Percentiles rank a stretch among this genome's conserved stretches.
Conservation (phyloP, 2,329 filamentous ascomycete species). For the Cladosporium velox region DNA sequence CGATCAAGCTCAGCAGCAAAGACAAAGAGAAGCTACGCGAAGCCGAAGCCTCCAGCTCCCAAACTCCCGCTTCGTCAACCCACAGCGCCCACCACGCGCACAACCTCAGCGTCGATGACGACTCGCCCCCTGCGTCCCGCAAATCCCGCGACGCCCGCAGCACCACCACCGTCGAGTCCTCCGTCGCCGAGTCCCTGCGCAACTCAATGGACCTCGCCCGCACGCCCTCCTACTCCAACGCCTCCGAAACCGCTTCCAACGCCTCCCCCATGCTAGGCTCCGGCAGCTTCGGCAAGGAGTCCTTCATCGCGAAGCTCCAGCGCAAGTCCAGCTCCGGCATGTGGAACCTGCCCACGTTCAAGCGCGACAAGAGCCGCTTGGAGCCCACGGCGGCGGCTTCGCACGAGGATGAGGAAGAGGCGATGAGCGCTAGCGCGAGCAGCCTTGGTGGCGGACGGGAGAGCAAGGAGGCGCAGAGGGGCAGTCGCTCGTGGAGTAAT, state of each 20-base stretch:
- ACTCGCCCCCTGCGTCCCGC: conserved; percentile 41
- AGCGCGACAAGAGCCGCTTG: conserved; percentile 40
- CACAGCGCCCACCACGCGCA: conserved; percentile 14
- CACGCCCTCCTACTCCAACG: conserved; percentile 41
- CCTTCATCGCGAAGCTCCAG: conserved; percentile 53
- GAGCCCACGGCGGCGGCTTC: conserved; percentile 27
- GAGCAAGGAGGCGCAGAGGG: conserved; percentile 33
- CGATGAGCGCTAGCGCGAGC: conserved; percentile 27
- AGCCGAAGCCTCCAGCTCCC: conserved; percentile 22
- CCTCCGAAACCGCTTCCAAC: conserved; percentile 40
- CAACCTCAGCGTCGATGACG: conserved; percentile 29
- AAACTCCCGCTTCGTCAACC: conserved; percentile 23
- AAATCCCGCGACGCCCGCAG: conserved; percentile 49
- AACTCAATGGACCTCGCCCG: conserved; percentile 33
- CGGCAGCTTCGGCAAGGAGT: conserved; percentile 43
- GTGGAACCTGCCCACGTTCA: conserved; percentile 43
- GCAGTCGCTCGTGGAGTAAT: conserved; percentile 45
- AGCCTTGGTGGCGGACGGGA: conserved; percentile 27
- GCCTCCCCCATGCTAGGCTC: conserved; percentile 38
- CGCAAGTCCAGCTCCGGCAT: conserved; percentile 51
- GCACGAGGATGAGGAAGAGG: conserved; percentile 34
- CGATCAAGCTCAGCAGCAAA: conserved; percentile 43
- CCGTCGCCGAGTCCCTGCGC: conserved; percentile 32
- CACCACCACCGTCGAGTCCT: conserved; percentile 38
- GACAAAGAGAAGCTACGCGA: conserved; percentile 40